Evolutionary conservation across 768 basidiomycete genomes (phyloP).

Genomic region (Termitomyces bulborhizus): DNA sequence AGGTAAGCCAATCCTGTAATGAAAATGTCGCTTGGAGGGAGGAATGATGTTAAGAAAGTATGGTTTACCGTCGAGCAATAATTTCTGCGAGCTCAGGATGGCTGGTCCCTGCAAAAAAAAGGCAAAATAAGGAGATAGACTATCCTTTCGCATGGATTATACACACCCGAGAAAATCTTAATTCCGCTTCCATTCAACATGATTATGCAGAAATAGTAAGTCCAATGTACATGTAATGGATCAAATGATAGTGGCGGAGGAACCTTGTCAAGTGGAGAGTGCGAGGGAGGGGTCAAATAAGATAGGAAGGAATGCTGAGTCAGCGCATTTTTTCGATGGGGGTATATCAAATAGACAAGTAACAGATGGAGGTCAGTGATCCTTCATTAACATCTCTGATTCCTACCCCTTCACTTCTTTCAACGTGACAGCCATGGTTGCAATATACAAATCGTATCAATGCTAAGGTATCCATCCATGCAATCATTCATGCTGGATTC

Average conservation of each 20-base stretch:
- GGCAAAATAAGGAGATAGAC: background rate
- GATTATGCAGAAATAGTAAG: background rate
- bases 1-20: slow-evolving; percentile 76
- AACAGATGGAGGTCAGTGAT: background rate
- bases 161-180: slow-evolving; percentile 50
- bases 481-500: too few relatives aligned
- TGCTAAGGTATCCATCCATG: too few relatives aligned
- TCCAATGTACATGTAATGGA: slow-evolving; percentile 3
- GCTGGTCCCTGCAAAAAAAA: slow-evolving; percentile 63
- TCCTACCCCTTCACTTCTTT: background rate
- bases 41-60: slow-evolving; percentile 12
- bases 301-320: slow-evolving; percentile 5
- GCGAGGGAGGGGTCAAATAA: background rate
- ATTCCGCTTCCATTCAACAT: slow-evolving; percentile 55
- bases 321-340: slow-evolving; percentile 2
- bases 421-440: background rate
- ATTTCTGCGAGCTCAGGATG: slow-evolving; percentile 94
- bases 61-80: slow-evolving; percentile 79
- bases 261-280: background rate
- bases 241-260: background rate
- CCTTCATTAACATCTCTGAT: background rate
- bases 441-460: background rate
- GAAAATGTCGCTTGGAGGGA: slow-evolving; percentile 14
- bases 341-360: too few relatives aligned
- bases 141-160: background rate